Conservation (phyloP, 116 monocot species). For the Cymodocea nodosa region DNA sequence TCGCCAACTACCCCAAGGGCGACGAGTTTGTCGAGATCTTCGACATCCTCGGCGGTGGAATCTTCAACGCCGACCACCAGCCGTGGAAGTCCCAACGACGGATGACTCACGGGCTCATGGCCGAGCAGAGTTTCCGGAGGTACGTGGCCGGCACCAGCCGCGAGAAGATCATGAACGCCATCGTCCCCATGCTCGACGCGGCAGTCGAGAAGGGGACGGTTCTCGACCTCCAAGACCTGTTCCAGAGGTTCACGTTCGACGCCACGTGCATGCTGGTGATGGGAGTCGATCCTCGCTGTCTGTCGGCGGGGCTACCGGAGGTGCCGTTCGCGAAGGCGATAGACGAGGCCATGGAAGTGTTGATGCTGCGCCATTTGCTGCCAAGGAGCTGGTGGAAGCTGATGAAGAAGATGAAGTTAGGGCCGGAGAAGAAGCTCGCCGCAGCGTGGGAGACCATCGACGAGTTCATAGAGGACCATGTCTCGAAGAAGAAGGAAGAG, state of each 20-base stretch:
- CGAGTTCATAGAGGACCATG: too few relatives aligned
- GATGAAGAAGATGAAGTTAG: too few relatives aligned
- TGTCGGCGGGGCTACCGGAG: conserved; percentile 10
- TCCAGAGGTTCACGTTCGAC: conserved; percentile 22
- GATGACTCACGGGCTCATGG: conserved; percentile 22
- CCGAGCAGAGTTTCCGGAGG: conserved; percentile 21
- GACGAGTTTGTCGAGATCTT: conserved; percentile 41
- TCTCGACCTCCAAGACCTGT: conserved; percentile 20
- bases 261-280: conserved; percentile 8
- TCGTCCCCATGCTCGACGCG: conserved; percentile 24
- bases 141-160: too few relatives aligned
- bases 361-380: conserved; percentile 12
- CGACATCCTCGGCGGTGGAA: conserved; percentile 59
- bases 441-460: too few relatives aligned
- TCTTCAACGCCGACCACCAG: conserved; percentile 28
- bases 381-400: conserved; percentile 8
- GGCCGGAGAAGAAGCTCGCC: too few relatives aligned
- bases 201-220: neutral
- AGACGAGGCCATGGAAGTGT: conserved; percentile 13
- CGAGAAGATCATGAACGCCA: conserved; percentile 15
- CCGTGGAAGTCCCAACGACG: conserved; percentile 40
- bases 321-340: conserved; percentile 15
- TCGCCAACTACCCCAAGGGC: conserved; percentile 54
- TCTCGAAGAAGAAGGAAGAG: too few relatives aligned
- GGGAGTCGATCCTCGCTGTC: conserved; percentile 16